Conservation (phyloP, 139 green algal species). For the Chlamydomonas applanata region DNA sequence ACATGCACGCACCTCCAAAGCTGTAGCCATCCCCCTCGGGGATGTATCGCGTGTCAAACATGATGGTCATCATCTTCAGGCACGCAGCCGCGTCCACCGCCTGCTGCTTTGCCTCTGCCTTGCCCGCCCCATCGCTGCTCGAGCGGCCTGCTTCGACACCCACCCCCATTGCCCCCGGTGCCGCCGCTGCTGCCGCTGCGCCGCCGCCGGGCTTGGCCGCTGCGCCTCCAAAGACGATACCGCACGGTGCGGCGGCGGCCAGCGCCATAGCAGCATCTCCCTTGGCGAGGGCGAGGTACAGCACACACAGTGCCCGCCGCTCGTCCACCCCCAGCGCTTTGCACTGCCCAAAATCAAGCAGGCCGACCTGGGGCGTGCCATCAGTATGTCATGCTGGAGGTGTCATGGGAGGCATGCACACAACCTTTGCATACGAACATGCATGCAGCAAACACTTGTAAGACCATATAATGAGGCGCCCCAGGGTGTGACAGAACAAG, state of each 20-base stretch:
- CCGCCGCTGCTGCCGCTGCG: neutral
- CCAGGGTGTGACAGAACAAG: too few relatives aligned
- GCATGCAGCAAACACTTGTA: too few relatives aligned
- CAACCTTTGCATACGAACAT: too few relatives aligned
- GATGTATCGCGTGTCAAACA: conserved; percentile 1
- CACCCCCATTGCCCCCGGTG: neutral
- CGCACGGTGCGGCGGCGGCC: neutral
- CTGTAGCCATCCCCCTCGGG: too few relatives aligned
- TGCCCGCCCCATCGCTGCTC: too few relatives aligned
- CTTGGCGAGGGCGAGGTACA: conserved; percentile 3
- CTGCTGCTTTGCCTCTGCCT: too few relatives aligned
- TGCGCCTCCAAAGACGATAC: neutral
- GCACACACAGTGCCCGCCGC: neutral
- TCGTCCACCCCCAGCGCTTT: conserved; percentile 15
- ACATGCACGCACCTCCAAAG: too few relatives aligned
- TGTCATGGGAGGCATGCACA: too few relatives aligned
- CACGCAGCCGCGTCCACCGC: too few relatives aligned
- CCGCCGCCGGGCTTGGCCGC: neutral
- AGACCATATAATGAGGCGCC: too few relatives aligned
- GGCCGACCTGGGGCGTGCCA: neutral
- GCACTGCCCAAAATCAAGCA: conserved; percentile 32
- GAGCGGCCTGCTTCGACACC: neutral
- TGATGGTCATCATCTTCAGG: neutral
- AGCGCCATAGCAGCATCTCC: neutral
- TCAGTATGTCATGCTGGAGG: too few relatives aligned